Base-by-base conservation (phyloP, 1,284 basidiomycete genomes). In the Ustilago lituana region DNA sequence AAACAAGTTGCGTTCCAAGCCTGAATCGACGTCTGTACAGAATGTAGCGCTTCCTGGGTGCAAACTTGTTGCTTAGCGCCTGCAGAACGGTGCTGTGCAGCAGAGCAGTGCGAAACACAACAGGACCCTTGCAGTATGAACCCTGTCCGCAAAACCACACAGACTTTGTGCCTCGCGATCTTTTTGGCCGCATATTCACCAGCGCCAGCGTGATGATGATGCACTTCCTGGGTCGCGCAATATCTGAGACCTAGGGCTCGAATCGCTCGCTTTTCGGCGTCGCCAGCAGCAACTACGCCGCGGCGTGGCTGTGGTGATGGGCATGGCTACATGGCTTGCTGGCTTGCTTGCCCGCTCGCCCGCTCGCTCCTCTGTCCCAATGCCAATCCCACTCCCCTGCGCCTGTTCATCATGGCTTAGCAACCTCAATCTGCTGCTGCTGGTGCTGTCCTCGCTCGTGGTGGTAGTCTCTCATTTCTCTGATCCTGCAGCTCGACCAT, bases 201-300 rank as follows among this genome's bases (percentile, higher is more conserved):
- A 43, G 53, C 43, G 43, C 53, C n/a, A 35, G n/a, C 19, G 12
- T 36, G 22, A 15, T 1, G 3, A 19, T 26, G 26, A 19, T 17
- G 8, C 17, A 45, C 23, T 48, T 45, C 50, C 47, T 49, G 50
- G 51, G 27, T 58, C 51, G 15, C 22, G n/a, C n/a, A n/a, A n/a
- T n/a, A 19, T 29, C 36, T 63, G 54, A 64, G 46, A 58, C 55
- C 27, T 32, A n/a, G 40, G 60, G 60, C 60, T 63, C 48, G 60
- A 63, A 22, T 38, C 45, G 32, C 46, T 41, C 36, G 23, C 32
- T 20, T 26, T 17, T 45, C 29, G 22, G 19, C 26, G 20, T 27
- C 35, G 10, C 35, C 31, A 32, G 32, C 31, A 26, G 29, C 61
- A n/a, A n/a, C n/a, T n/a, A 29, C 27, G 6, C 7, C 27, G 12